Base-by-base conservation (phyloP, 2,329 filamentous ascomycete species). In the Berkeleyomyces basicola region DNA sequence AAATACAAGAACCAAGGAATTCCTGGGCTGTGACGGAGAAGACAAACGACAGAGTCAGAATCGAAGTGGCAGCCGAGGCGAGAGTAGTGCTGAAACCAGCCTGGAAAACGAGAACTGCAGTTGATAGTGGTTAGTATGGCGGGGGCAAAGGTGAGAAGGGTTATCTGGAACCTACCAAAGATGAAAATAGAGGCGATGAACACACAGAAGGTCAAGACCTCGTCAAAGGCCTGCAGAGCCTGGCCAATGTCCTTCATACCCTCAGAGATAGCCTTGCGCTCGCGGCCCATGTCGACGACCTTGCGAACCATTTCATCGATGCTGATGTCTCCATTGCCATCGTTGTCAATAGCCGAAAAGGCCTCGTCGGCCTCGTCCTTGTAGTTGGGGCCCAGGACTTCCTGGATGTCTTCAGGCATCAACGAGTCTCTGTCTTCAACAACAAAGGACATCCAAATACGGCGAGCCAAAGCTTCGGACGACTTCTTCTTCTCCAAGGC, bases 191-290 rank as follows among this genome's bases (percentile, higher is more conserved):
- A 82, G 64, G 95, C 81, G 61, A 97, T 78, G 61, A 90, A 78
- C 44, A 95, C 88, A 49, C 96, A 82, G 62, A 87, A 85, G 65
- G 89, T 81, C 23, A 97, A 79, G 61, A 99, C 82, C 67, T 86
- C 86, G 74, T 99, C 92, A 47, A 99, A 84, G 7, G 95, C 92
- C 67, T 85, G 83, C 71, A 97, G 89, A 43, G 93, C 93, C 73
- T 96, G 90, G 68, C 93, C 89, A 67, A 99, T 93, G 73, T 99
- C 93, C 75, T 95, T 90, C 90, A 97, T 95, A 74, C 90, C 95
- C 72, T 87, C 88, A 46, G 84, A 82, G 68, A 97, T 91, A 2
- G 91, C 84, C 75, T 96, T 95, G 70, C 92, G 83, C 71, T 92
- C 88, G 66, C 87, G 85, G 61, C 88, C 87, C 66, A 93, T 85